Base-by-base conservation (phyloP, 306 rosid genomes). In the Cucurbita pepo region DNA sequence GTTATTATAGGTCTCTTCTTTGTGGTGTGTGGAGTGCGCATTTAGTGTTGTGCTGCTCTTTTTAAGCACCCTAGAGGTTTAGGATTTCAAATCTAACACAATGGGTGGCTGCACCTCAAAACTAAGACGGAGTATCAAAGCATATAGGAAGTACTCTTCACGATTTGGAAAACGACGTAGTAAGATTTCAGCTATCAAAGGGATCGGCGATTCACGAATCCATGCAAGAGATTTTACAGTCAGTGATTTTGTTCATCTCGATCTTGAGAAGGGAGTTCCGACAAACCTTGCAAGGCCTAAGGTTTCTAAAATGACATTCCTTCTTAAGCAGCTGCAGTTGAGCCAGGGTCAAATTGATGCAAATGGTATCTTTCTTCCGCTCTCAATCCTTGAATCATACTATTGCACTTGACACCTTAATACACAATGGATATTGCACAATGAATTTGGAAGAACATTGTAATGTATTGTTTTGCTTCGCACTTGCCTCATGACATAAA, bases 91-190 rank as follows among this genome's bases (percentile, higher is more conserved):
- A 60, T 14, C 77, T 4, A 61, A 65, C 51, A 73, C 40, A 72
- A 88, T 93, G 96, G 98, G 98, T 34, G 78, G 83, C 12, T 90
- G 98, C 66, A 83, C 82, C 77, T 88, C 96, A 11, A 93, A 63
- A 51, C 79, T 88, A 71, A 63, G 69, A 50, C 62, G 82, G 67
- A 85, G 81, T 53, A 36, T 41, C 51, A 45, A 8, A 18, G 38
- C 61, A 2, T 73, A 37, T 0, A 80, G 74, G 58, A 87, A 82
- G 61, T 78, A 74, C 43, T 69, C 10, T 50, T 52, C 71, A 9
- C 84, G 85, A 67, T 70, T 73, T 3, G 75, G 83, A 4, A 89
- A 83, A 62, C 80, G 76, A 14, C 83, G 83, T 21, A 7, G 57
- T 4, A 81, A 82, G 36, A 75, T 85, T 50, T 10, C 81, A 64